phyloP scores from a whole-genome alignment of 306 rosid genomes.

The Inga oerstediana region DNA sequence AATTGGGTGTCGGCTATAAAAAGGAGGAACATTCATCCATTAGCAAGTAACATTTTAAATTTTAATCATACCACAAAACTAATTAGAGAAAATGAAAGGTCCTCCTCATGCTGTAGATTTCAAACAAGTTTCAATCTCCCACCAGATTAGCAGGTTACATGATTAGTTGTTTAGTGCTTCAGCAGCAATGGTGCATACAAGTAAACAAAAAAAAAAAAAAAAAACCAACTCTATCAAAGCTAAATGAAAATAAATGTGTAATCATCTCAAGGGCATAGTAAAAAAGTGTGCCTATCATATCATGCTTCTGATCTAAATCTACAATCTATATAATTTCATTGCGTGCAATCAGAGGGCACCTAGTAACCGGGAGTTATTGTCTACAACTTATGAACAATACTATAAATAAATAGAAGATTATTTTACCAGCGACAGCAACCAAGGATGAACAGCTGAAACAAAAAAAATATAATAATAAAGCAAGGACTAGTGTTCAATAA shows the following conservation, averaged over 20 bases:
- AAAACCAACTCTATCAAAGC: background rate
- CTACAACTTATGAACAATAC: too few species aligned
- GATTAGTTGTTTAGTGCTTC: background rate
- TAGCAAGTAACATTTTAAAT: background rate
- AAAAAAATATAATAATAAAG: background rate
- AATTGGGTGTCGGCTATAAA: slow-evolving; percentile 52
- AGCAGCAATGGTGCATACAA: background rate
- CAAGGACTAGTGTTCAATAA: background rate
- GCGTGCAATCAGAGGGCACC: background rate
- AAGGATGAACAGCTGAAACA: background rate
- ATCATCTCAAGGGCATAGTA: background rate
- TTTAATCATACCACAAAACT: background rate
- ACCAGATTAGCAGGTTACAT: background rate
- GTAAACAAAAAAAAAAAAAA: background rate
- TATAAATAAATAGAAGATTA: too few species aligned
- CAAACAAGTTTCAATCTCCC: background rate
- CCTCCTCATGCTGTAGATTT: background rate
- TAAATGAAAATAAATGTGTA: background rate
- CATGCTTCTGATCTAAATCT: background rate
- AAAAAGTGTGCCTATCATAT: background rate
- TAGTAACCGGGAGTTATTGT: too few species aligned
- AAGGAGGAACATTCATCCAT: background rate
- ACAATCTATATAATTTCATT: background rate
- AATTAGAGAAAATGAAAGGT: background rate
- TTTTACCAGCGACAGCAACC: background rate